Evolutionary conservation across 2,329 filamentous ascomycete genomes (phyloP).

Genomic region (Pseudogymnoascus sp.): DNA sequence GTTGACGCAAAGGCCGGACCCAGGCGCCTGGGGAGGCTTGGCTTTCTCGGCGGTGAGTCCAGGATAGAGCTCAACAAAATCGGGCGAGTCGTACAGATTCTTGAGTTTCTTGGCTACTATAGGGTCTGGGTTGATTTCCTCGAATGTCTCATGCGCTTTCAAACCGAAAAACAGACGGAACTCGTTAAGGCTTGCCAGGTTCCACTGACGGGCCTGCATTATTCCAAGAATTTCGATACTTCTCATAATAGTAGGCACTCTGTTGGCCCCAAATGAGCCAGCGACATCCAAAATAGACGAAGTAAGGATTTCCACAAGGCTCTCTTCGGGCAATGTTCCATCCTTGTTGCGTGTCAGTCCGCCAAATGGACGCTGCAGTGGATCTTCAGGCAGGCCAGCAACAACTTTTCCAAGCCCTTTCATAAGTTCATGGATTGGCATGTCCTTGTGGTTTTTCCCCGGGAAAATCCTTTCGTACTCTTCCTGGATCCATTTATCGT

Average conservation of each 20-base stretch:
- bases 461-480: slow-evolving; percentile 54
- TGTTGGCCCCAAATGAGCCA: slow-evolving; percentile 59
- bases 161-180: slow-evolving; percentile 76
- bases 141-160: slow-evolving; percentile 66
- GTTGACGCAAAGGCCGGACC: slow-evolving; percentile 42
- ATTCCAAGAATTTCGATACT: slow-evolving; percentile 76
- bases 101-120: slow-evolving; percentile 56
- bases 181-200: slow-evolving; percentile 66
- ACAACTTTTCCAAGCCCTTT: slow-evolving; percentile 56
- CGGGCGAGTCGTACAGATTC: slow-evolving; percentile 52
- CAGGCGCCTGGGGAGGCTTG: slow-evolving; percentile 42
- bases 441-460: slow-evolving; percentile 40
- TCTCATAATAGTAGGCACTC: slow-evolving; percentile 65
- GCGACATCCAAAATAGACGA: slow-evolving; percentile 69
- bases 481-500: slow-evolving; percentile 72
- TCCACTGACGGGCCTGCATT: slow-evolving; percentile 67
- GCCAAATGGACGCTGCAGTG: slow-evolving; percentile 58
- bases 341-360: slow-evolving; percentile 54
- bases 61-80: slow-evolving; percentile 59
- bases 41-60: slow-evolving; percentile 54
- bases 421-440: slow-evolving; percentile 53
- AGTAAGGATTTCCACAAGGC: slow-evolving; percentile 61
- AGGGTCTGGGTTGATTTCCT: slow-evolving; percentile 75
- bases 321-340: slow-evolving; percentile 66
- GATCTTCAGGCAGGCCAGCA: slow-evolving; percentile 52